These are phyloP conservation scores for Psidium guajava DNA, from an alignment of 345 rosid genomes.

Conservation along the genomic window DNA sequence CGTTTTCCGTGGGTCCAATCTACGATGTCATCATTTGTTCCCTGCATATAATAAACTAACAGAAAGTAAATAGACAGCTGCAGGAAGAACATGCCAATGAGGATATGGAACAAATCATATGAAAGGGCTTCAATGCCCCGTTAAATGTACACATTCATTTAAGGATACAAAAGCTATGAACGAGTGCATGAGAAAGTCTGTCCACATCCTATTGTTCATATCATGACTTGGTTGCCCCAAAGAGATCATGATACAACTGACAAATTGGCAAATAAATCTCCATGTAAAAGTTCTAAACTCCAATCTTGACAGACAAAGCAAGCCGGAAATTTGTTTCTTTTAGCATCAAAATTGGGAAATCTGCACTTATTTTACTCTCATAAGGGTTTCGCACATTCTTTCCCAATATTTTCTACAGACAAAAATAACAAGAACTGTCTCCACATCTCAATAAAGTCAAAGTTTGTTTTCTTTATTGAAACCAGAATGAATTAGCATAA, in stretches of 20 bases:
- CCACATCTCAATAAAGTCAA: background rate
- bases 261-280: background rate
- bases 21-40: constrained; percentile 82
- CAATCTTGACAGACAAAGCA: background rate
- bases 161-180: background rate
- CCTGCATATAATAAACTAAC: constrained; percentile 25
- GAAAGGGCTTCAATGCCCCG: background rate
- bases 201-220: background rate
- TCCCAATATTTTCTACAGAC: background rate
- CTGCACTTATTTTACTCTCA: background rate
- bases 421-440: background rate
- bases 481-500: background rate
- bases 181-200: background rate
- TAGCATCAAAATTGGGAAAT: background rate
- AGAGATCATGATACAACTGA: background rate
- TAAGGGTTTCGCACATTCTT: background rate
- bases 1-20: constrained; percentile 86
- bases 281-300: background rate
- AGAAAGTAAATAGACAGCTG: background rate
- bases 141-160: background rate
- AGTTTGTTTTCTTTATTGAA: background rate
- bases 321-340: background rate
- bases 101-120: background rate
- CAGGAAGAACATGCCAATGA: background rate
- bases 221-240: background rate